phyloP scores from a whole-genome alignment of 225 moss, liverwort and hornwort genomes.

The Pseudisothecium myosuroides region DNA sequence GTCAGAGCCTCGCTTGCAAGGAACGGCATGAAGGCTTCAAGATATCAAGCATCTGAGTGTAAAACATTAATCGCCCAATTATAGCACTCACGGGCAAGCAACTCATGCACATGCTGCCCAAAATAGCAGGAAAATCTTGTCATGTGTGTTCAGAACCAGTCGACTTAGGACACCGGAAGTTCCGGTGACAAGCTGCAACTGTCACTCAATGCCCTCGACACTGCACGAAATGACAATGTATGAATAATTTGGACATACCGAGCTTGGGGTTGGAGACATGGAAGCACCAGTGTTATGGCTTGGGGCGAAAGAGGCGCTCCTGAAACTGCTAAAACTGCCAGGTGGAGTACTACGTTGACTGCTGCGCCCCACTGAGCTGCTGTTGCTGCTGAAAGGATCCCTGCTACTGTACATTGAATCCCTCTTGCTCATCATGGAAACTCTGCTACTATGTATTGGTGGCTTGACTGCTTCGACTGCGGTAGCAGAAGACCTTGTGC shows the following conservation, averaged over 20 bases:
- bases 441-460: conserved; percentile 2
- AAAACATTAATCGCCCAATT: neutral
- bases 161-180: neutral
- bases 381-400: neutral
- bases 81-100: neutral
- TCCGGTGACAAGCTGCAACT: neutral
- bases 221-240: neutral
- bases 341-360: conserved; percentile 2
- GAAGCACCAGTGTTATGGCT: conserved; percentile 17
- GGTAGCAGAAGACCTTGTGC: neutral
- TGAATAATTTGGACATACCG: conserved; percentile 6
- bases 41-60: neutral
- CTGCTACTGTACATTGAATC: conserved; percentile 12
- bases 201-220: neutral
- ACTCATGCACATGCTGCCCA: neutral
- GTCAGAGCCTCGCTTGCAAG: neutral
- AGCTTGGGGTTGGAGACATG: conserved; percentile 19
- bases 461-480: neutral
- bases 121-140: neutral
- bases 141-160: neutral
- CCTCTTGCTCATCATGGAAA: neutral
- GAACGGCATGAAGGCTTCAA: neutral
- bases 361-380: neutral
- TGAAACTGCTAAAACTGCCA: conserved; percentile 10
- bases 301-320: conserved; percentile 10